Conservation (phyloP, 2,329 filamentous ascomycete genomes). For the Lecanosticta acicola region DNA sequence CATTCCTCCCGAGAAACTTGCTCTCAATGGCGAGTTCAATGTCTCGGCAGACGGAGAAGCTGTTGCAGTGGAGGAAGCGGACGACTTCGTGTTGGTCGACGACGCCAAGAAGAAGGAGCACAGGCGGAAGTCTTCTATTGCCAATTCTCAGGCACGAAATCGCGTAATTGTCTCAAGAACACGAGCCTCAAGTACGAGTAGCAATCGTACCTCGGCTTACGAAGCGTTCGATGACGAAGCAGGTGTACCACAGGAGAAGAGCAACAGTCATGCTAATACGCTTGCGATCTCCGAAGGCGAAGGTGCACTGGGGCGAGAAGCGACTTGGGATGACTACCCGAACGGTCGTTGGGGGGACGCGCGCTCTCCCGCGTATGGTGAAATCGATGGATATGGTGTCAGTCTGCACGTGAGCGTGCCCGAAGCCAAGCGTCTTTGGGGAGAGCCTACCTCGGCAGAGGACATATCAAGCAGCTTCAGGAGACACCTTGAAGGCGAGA, state of each 20-base stretch:
- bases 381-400: constrained; percentile 98
- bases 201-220: constrained; percentile 44
- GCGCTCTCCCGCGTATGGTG: constrained; percentile 85
- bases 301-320: constrained; percentile 81
- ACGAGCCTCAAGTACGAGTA: constrained; percentile 50
- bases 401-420: constrained; percentile 84
- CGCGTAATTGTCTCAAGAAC: constrained; percentile 67
- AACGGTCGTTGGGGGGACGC: constrained; percentile 95
- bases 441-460: constrained; percentile 59
- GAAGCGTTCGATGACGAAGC: constrained; percentile 74
- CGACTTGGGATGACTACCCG: constrained; percentile 97
- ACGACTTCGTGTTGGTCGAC: constrained; percentile 40
- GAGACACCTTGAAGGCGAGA: constrained; percentile 70
- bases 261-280: constrained; percentile 73
- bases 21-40: constrained; percentile 34
- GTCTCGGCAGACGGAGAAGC: constrained; percentile 18
- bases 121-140: constrained; percentile 64
- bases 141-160: constrained; percentile 82
- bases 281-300: constrained; percentile 92
- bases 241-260: constrained; percentile 62
- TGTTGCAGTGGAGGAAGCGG: constrained; percentile 25
- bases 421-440: constrained; percentile 81
- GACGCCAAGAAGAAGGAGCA: constrained; percentile 42
- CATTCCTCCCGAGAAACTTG: constrained; percentile 54
- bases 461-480: constrained; percentile 80